Percentiles rank a stretch among this genome's conserved stretches.
Evolutionary conservation across 2,329 filamentous ascomycete genomes (phyloP).

Genomic region (Lachnellula subtilissima): DNA sequence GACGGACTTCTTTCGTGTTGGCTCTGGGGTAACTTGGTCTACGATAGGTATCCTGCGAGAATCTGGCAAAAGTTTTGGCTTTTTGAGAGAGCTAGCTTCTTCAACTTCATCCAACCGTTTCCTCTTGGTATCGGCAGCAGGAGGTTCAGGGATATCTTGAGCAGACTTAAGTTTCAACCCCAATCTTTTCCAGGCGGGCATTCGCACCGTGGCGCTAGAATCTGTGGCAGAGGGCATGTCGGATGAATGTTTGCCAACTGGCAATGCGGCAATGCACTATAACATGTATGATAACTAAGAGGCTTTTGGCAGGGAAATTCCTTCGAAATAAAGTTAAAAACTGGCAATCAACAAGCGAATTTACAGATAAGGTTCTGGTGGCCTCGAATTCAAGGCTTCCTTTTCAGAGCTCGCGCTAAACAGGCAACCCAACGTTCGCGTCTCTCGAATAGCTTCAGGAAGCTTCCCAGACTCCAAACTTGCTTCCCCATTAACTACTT

Average conservation of each 20-base stretch:
- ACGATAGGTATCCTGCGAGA: slow-evolving; percentile 6
- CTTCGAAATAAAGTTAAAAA: slow-evolving; percentile 3
- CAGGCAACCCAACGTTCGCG: slow-evolving; percentile 14
- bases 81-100: slow-evolving; percentile 24
- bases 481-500: not conserved
- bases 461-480: not conserved
- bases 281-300: slow-evolving; percentile 4
- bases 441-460: slow-evolving; percentile 1
- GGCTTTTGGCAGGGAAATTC: slow-evolving; percentile 2
- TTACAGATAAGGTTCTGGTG: not conserved
- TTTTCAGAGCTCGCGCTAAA: slow-evolving; percentile 1
- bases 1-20: slow-evolving; percentile 50
- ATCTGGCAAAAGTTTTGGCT: slow-evolving; percentile 21
- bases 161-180: slow-evolving; percentile 55
- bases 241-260: slow-evolving; percentile 5
- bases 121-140: slow-evolving; percentile 19
- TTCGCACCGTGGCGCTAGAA: slow-evolving; percentile 18
- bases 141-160: slow-evolving; percentile 12
- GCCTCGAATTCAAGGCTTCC: not conserved
- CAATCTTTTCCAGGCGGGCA: slow-evolving; percentile 57
- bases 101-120: slow-evolving; percentile 21
- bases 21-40: slow-evolving; percentile 25
- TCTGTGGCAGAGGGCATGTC: slow-evolving; percentile 22
- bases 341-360: not conserved
- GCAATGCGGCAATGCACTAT: slow-evolving; percentile 7